phyloP scores from a whole-genome alignment of 345 rosid genomes.

The Salix udensis region DNA sequence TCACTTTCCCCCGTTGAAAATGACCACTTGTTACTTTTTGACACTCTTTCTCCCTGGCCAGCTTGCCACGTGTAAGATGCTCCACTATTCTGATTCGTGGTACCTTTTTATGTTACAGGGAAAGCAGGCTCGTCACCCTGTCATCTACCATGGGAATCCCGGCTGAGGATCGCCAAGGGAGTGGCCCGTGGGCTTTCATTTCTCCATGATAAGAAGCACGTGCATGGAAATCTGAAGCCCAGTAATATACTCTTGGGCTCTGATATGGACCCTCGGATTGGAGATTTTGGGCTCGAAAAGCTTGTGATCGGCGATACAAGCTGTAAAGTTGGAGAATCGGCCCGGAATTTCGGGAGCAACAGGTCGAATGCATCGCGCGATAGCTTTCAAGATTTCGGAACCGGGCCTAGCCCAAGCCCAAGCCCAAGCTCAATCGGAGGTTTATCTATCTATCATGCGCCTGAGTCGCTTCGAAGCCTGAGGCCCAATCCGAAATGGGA shows the following conservation, averaged over 20 bases:
- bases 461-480: constrained; percentile 75
- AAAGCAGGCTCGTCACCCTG: constrained; percentile 83
- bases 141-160: constrained; percentile 80
- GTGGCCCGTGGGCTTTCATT: constrained; percentile 73
- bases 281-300: constrained; percentile 85
- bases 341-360: constrained; percentile 77
- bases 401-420: constrained; percentile 64
- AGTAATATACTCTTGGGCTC: constrained; percentile 69
- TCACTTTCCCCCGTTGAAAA: no score
- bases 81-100: neutral
- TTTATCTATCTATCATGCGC: constrained; percentile 67
- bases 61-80: no score
- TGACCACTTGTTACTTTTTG: no score
- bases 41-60: no score
- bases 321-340: constrained; percentile 54
- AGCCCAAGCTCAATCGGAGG: constrained; percentile 64
- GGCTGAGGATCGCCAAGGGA: constrained; percentile 77
- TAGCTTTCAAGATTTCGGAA: constrained; percentile 52
- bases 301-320: constrained; percentile 62
- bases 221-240: constrained; percentile 88
- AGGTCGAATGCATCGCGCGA: constrained; percentile 54
- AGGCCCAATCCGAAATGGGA: constrained; percentile 93
- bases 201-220: constrained; percentile 84
- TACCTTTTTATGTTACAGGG: constrained; percentile 36
- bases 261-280: constrained; percentile 75